phyloP scores from a whole-genome alignment of 306 rosid species.

The Purshia tridentata region DNA sequence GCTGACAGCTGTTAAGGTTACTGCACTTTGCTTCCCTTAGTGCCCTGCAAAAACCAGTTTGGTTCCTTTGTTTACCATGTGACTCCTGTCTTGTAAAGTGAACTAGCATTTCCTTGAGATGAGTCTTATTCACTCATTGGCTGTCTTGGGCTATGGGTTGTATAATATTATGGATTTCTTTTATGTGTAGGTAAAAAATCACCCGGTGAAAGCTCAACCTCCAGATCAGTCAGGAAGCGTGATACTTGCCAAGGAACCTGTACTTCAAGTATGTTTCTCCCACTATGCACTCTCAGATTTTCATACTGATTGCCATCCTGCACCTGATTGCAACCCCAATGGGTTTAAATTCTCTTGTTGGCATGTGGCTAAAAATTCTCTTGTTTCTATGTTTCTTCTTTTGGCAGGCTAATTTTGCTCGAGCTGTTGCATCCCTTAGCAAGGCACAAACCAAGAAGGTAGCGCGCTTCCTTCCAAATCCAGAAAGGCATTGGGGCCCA shows the following conservation, averaged over 20 bases:
- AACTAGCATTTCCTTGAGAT: neutral
- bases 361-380: constrained; percentile 7
- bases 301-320: neutral
- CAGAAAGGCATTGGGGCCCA: constrained; percentile 97
- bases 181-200: constrained; percentile 66
- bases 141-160: neutral
- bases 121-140: neutral
- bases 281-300: neutral
- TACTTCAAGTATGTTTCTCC: constrained; percentile 67
- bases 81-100: neutral
- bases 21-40: neutral
- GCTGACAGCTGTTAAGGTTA: neutral
- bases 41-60: neutral
- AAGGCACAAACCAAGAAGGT: constrained; percentile 92
- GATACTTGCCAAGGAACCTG: constrained; percentile 91
- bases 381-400: constrained; percentile 2
- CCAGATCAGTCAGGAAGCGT: constrained; percentile 78
- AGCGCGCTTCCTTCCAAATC: constrained; percentile 90
- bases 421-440: constrained; percentile 88
- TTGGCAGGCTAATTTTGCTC: constrained; percentile 77
- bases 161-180: constrained; percentile 1
- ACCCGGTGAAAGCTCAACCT: constrained; percentile 90
- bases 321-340: too few relatives aligned
- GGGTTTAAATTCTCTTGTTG: too few relatives aligned
- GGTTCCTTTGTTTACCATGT: neutral